Evolutionary conservation across 2,329 filamentous ascomycete genomes (phyloP).

Genomic region (Venturia carpophila): DNA sequence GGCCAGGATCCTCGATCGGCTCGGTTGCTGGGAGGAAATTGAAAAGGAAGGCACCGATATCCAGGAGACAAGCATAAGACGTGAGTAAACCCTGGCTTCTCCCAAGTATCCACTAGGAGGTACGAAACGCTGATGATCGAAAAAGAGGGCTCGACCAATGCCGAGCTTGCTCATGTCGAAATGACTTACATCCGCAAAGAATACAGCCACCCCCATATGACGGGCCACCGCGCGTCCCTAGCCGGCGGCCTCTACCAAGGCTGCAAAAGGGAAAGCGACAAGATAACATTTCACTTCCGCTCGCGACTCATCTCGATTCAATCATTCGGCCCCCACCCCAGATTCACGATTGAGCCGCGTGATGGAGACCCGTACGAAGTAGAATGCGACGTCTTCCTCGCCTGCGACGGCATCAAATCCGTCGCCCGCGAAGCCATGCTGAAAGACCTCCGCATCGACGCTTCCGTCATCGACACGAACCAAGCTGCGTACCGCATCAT

Average conservation of each 20-base stretch:
- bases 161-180: conserved; percentile 62
- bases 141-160: conserved; percentile 57
- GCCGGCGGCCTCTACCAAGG: conserved; percentile 62
- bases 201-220: conserved; percentile 72
- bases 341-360: conserved; percentile 52
- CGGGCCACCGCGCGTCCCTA: conserved; percentile 66
- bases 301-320: conserved; percentile 49
- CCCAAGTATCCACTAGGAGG: not conserved
- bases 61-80: conserved; percentile 62
- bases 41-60: conserved; percentile 63
- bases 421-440: conserved; percentile 46
- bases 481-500: conserved; percentile 76
- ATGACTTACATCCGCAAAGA: conserved; percentile 58
- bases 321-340: conserved; percentile 52
- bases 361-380: conserved; percentile 43
- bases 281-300: conserved; percentile 62
- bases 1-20: conserved; percentile 62
- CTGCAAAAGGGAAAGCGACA: conserved; percentile 52
- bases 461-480: conserved; percentile 58
- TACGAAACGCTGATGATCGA: not conserved
- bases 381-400: conserved; percentile 41
- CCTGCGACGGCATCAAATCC: conserved; percentile 44
- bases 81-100: conserved; percentile 31
- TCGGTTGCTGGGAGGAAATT: conserved; percentile 67
- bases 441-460: conserved; percentile 41